Base-by-base conservation (phyloP, 129 eudicot species). In the Deinandra increscens region DNA sequence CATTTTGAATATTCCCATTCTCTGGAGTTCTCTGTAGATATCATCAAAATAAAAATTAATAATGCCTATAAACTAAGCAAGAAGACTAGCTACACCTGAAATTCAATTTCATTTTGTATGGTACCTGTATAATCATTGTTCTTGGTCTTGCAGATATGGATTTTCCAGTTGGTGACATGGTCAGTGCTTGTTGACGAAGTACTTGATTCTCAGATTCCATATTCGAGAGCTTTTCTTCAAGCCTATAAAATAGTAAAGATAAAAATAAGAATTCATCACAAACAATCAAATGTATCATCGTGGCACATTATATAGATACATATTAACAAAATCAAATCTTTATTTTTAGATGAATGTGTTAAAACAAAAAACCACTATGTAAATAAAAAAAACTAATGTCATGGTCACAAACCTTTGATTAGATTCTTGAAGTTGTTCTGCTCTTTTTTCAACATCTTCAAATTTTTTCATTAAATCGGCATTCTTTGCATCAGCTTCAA, bases 161-260 rank as follows among this genome's bases (percentile, higher is more conserved):
- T 68, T 81, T 89, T 64, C 91, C 88, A 0, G 95, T 85, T 51
- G 99, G 97, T 42, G 99, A 87, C 94, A 94, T 90, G 44, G 99
- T 81, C 78, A 94, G 75, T 45, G 99, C 96, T 82, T 94, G 97
- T 81, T 94, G 99, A 73, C 99, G 99, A 62, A 94, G 97, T 9
- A 86, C 90, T 86, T 94, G 99, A 81, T 90, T 89, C 83, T 94
- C 99, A 9, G 99, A 94, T 75, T 94, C 99, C 12, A 77, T 64
- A 70, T 94, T 94, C 1, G 89, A 85, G 41, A 94, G 89, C 69
- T 90, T 94, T 76, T 94, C 99, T 80, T 94, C 99, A 66, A 94
- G 95, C 80, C 99, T 94, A 81, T 34, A 50, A 43, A 38, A 23
- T 48, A 75, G 54, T 38, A 42, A 26, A 26, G 31, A 26, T 26